Evolutionary conservation across 441 rosid species (phyloP).

Genomic region (Gossypium trilobum): DNA sequence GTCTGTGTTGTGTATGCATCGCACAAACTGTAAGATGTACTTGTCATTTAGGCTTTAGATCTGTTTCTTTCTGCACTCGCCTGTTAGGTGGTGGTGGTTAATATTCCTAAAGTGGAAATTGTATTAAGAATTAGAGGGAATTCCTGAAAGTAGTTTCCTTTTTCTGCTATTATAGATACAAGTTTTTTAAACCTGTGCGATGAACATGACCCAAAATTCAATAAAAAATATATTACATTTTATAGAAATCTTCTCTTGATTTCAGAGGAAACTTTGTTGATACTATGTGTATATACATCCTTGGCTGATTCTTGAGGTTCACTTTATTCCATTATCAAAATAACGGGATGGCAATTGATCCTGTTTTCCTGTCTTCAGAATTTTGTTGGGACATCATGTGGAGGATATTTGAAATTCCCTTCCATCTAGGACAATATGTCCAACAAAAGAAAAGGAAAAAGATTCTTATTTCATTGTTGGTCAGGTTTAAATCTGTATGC

Average conservation of each 20-base stretch:
- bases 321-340: background rate
- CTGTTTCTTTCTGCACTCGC: background rate
- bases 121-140: background rate
- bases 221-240: background rate
- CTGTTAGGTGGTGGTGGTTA: background rate
- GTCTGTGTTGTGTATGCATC: background rate
- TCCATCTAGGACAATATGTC: background rate
- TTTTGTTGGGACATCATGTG: background rate
- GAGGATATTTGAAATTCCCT: background rate
- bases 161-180: background rate
- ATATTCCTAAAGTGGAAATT: background rate
- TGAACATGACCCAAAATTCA: background rate
- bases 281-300: background rate
- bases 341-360: background rate
- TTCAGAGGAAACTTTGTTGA: background rate
- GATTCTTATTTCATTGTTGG: background rate
- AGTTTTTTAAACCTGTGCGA: background rate
- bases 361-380: background rate
- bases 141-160: background rate
- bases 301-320: background rate
- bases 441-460: background rate
- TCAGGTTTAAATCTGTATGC: background rate
- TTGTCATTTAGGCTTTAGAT: background rate
- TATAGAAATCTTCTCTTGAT: background rate
- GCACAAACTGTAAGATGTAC: background rate